A percentile compares a stretch with the other conserved stretches of the same genome.
Evolutionary conservation across 805 yeast species (phyloP).

Genomic region (Wickerhamiella brachini): DNA sequence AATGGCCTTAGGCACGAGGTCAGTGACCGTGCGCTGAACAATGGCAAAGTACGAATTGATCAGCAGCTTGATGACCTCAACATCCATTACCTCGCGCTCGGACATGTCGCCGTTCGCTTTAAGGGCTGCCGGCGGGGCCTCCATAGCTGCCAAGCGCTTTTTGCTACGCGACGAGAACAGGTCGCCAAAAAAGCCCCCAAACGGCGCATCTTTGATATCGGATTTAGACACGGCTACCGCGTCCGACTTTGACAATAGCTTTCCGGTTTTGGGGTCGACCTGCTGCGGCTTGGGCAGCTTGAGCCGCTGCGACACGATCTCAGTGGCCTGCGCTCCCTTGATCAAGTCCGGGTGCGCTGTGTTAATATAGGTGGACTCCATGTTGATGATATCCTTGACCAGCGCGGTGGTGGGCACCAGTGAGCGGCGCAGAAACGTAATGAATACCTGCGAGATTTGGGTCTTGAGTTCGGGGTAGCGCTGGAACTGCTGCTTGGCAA

Average conservation of each 20-base stretch:
- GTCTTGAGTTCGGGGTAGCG: conserved; percentile 92
- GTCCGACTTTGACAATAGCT: conserved; percentile 39
- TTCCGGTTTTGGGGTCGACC: conserved; percentile 87
- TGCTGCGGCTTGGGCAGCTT: conserved; percentile 61
- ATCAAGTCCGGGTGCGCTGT: conserved; percentile 95
- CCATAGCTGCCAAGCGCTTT: conserved; percentile 86
- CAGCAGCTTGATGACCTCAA: conserved; percentile 86
- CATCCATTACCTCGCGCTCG: conserved; percentile 89
- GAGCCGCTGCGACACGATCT: conserved; percentile 74
- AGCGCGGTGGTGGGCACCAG: conserved; percentile 77
- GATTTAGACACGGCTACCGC: conserved; percentile 16
- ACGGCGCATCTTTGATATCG: conserved; percentile 32
- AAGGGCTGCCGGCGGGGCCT: conserved; percentile 89
- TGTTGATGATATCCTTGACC: conserved; percentile 64
- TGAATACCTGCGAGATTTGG: conserved; percentile 65
- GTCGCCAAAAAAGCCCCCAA: conserved; percentile 85
- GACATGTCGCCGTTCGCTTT: conserved; percentile 86
- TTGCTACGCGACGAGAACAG: conserved; percentile 85
- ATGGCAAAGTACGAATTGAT: conserved; percentile 82
- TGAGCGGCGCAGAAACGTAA: conserved; percentile 66
- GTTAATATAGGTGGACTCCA: conserved; percentile 89
- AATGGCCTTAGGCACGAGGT: conserved; percentile 86
- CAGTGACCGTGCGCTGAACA: conserved; percentile 86
- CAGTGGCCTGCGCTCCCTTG: conserved; percentile 90
- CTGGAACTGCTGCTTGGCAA: conserved; percentile 64